phyloP scores from a whole-genome alignment of 805 yeast species.

The Komagataella pastoris region DNA sequence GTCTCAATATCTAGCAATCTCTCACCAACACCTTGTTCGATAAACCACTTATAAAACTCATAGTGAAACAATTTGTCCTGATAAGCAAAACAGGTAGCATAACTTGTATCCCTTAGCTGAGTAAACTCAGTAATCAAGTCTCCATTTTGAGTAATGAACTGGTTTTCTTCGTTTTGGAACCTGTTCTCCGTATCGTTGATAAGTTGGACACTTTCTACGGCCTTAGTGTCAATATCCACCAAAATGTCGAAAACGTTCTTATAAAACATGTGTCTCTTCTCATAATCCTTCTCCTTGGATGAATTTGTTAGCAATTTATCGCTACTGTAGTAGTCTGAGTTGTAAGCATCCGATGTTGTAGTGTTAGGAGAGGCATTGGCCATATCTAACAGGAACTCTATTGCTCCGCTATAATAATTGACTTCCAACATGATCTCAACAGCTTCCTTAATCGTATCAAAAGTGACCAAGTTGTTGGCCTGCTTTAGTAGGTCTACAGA shows the following conservation, averaged over 20 bases:
- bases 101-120: slow-evolving; percentile 57
- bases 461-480: slow-evolving; percentile 63
- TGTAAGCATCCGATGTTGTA: slow-evolving; percentile 42
- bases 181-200: slow-evolving; percentile 19
- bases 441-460: slow-evolving; percentile 75
- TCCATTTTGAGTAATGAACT: slow-evolving; percentile 16
- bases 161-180: slow-evolving; percentile 14
- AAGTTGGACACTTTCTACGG: slow-evolving; percentile 26
- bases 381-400: slow-evolving; percentile 66
- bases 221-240: slow-evolving; percentile 54
- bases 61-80: slow-evolving; percentile 83
- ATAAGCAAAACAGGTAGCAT: slow-evolving; percentile 58
- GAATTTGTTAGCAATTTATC: slow-evolving; percentile 23
- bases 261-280: slow-evolving; percentile 47
- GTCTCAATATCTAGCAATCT: slow-evolving; percentile 71
- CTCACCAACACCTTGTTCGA: slow-evolving; percentile 63
- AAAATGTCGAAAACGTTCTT: slow-evolving; percentile 65
- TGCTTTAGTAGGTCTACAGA: slow-evolving; percentile 69
- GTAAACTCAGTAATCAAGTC: slow-evolving; percentile 33
- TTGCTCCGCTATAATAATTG: slow-evolving; percentile 74
- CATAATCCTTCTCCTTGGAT: slow-evolving; percentile 34
- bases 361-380: slow-evolving; percentile 58
- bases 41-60: slow-evolving; percentile 87
- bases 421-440: slow-evolving; percentile 65
- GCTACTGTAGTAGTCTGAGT: slow-evolving; percentile 19